Percentiles rank a stretch among this genome's conserved stretches.
Evolutionary conservation across 2,329 filamentous ascomycete species (phyloP).

Genomic region (Monosporascus ibericus): DNA sequence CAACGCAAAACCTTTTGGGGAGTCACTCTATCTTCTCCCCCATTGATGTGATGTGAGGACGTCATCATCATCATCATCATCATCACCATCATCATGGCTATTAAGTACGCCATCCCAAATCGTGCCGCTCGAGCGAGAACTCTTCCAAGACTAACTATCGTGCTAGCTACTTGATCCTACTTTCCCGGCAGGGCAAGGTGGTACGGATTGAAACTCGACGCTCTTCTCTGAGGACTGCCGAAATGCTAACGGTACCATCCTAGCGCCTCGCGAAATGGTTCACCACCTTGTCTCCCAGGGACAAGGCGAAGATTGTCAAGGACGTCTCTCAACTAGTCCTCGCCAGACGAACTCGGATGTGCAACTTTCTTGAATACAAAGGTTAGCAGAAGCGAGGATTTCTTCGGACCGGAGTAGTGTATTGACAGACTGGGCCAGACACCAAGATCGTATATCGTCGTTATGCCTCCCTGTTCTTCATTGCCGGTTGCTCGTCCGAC

Average conservation of each 20-base stretch:
- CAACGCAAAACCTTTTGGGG: constrained; percentile 7
- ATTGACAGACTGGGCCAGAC: constrained; percentile 48
- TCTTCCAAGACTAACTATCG: constrained; percentile 16
- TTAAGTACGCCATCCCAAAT: constrained; percentile 36
- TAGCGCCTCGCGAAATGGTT: constrained; percentile 99
- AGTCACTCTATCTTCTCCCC: constrained; percentile 5
- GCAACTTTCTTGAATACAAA: constrained; percentile 99
- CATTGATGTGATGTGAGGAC: constrained; percentile 19
- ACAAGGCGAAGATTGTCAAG: constrained; percentile 99
- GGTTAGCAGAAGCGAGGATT: constrained; percentile 44
- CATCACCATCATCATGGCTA: constrained; percentile 37
- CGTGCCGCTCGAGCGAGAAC: constrained; percentile 1
- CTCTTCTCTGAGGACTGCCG: constrained; percentile 11
- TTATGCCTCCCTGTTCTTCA: constrained; percentile 98
- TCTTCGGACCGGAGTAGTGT: background rate
- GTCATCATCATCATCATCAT: constrained; percentile 17
- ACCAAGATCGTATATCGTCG: constrained; percentile 98
- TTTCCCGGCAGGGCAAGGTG: constrained; percentile 98
- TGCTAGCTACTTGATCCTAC: constrained; percentile 86
- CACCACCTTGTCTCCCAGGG: constrained; percentile 91
- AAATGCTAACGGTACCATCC: constrained; percentile 11
- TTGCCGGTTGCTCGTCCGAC: constrained; percentile 91
- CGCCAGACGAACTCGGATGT: constrained; percentile 94
- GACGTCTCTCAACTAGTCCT: constrained; percentile 97
- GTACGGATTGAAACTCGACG: constrained; percentile 54